Evolutionary conservation across 768 basidiomycete species (phyloP), one percentile per base, ranked within the genome.

Genomic region (Lyophyllum atratum): DNA sequence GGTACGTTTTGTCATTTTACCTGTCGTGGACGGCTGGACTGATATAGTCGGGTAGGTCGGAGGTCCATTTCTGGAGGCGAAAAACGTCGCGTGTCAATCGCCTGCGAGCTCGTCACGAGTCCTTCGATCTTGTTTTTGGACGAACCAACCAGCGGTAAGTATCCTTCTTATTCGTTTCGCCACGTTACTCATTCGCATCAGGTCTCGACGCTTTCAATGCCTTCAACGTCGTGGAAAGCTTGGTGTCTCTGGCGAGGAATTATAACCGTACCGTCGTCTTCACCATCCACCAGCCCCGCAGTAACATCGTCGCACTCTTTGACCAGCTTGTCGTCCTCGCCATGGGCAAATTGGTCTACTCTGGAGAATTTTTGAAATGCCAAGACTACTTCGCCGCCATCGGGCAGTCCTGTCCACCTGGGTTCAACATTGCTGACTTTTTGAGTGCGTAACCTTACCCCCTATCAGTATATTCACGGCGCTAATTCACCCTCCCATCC

Each of bases 201-300:
- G 93, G 96, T 49, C 82, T 98, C 43, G 96, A 99, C 66, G 86
- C 96, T 0, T 98, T 86, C 75, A 98, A 98, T 59, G 96, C 97
- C 0, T 90, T 83, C 78, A 98, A 97, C 61, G 96, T 99, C 61
- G 80, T 99, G 33, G 94, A 95, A 40, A 86, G 89, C 33, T 80
- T 99, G 22, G 89, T 90, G 1, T 87, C 89, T 15, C 82, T 98
- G 22, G 93, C 95, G 4, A 78, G 85, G 26, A 85, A 89, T 64
- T 98, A 94, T 72, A 93, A 95, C 61, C 88, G 96, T 31, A 98
- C 95, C 0, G 93, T 98, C 49, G 81, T 98, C 56, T 97, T 98
- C 76, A 98, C 96, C 0, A 98, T 99, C 55, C 97, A 99, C 66
- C 97, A 98, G 70, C 97, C 96, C 14, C 87, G 96, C 49, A 95